phyloP scores from a whole-genome alignment of 2,329 filamentous ascomycete species.

The Claviceps cyperi region DNA sequence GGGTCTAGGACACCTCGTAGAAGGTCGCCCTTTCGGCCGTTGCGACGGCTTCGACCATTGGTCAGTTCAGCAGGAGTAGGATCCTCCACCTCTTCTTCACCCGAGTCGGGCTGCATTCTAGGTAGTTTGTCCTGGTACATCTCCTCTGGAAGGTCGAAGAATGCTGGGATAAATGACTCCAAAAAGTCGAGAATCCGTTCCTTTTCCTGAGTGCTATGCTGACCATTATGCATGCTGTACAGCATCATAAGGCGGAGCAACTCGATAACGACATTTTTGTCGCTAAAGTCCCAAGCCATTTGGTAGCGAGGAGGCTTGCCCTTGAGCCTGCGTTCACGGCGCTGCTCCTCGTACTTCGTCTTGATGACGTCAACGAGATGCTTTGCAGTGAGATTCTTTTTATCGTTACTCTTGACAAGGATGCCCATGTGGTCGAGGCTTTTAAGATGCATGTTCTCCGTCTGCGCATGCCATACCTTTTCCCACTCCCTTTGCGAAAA shows the following conservation, averaged over 20 bases:
- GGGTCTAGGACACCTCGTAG: slow-evolving; percentile 77
- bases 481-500: slow-evolving; percentile 96
- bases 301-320: slow-evolving; percentile 53
- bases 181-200: slow-evolving; percentile 62
- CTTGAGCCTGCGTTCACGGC: slow-evolving; percentile 52
- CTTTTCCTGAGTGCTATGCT: slow-evolving; percentile 59
- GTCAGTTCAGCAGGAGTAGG: slow-evolving; percentile 55
- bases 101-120: slow-evolving; percentile 54
- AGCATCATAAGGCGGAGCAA: slow-evolving; percentile 48
- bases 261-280: slow-evolving; percentile 52
- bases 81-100: slow-evolving; percentile 67
- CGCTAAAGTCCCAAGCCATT: slow-evolving; percentile 59
- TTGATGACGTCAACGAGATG: slow-evolving; percentile 82
- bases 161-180: slow-evolving; percentile 58
- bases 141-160: slow-evolving; percentile 63
- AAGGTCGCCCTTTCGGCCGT: slow-evolving; percentile 65
- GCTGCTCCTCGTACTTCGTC: slow-evolving; percentile 82
- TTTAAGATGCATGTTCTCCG: slow-evolving; percentile 86
- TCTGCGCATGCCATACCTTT: slow-evolving; percentile 95
- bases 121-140: slow-evolving; percentile 51
- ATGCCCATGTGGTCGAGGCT: slow-evolving; percentile 95
- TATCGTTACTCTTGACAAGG: slow-evolving; percentile 75
- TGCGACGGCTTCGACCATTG: slow-evolving; percentile 53
- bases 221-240: slow-evolving; percentile 52
- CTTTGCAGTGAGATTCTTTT: slow-evolving; percentile 81